These are phyloP conservation scores for Reutealis trisperma DNA, from an alignment of 345 rosid genomes.

Conservation along the genomic window DNA sequence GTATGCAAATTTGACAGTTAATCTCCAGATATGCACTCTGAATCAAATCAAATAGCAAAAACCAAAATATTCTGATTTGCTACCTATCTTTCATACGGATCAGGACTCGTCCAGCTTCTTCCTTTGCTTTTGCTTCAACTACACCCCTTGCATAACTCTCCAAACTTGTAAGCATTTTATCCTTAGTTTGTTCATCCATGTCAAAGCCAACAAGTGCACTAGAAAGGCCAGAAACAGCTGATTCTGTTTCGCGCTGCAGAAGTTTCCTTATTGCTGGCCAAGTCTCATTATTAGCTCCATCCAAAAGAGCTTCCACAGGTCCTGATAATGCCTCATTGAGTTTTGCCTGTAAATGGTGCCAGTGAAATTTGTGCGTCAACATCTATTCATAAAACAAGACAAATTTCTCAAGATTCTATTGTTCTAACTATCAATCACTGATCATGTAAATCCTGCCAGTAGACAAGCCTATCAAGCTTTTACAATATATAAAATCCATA, in stretches of 20 bases:
- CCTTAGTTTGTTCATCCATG: slow-evolving; percentile 60
- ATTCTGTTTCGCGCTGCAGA: slow-evolving; percentile 59
- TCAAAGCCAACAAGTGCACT: slow-evolving; percentile 74
- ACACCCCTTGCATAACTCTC: slow-evolving; percentile 63
- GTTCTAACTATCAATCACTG: background rate
- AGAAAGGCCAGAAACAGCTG: slow-evolving; percentile 70
- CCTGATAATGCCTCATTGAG: slow-evolving; percentile 70
- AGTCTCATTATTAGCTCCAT: slow-evolving; percentile 79
- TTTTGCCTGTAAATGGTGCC: slow-evolving; percentile 56
- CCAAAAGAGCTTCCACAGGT: slow-evolving; percentile 91
- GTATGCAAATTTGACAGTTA: slow-evolving; percentile 28
- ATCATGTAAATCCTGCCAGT: background rate
- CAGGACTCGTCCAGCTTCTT: slow-evolving; percentile 87
- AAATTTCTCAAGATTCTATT: background rate
- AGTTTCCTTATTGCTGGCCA: slow-evolving; percentile 92
- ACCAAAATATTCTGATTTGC: slow-evolving; percentile 17
- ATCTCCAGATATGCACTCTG: slow-evolving; percentile 13
- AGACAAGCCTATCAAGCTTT: background rate
- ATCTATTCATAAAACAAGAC: background rate
- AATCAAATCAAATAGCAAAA: slow-evolving; percentile 20
- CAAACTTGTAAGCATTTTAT: slow-evolving; percentile 61
- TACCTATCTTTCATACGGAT: slow-evolving; percentile 95
- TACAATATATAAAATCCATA: background rate
- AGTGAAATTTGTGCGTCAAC: background rate
- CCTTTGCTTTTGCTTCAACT: slow-evolving; percentile 87